Percentiles rank a stretch among this genome's conserved stretches.
Conservation (phyloP, 1,284 basidiomycete genomes). For the Coriolopsis trogii region DNA sequence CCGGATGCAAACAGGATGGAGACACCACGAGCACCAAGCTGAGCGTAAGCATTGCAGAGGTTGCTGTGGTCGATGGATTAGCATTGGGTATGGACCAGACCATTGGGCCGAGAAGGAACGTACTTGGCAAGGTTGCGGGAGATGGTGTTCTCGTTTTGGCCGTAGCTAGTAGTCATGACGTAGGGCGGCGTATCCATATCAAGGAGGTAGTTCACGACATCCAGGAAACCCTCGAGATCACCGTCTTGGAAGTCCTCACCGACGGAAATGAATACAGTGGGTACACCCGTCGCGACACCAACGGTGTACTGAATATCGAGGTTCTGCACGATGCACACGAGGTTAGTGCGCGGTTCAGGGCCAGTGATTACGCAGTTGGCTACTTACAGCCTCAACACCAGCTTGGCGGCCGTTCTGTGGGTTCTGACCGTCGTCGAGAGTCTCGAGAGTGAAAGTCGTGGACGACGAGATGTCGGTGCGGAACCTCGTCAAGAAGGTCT, state of each 20-base stretch:
- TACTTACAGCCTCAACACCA: conserved; percentile 49
- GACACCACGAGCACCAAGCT: conserved; percentile 62
- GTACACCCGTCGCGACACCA: conserved; percentile 42
- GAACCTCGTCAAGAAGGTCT: conserved; percentile 32
- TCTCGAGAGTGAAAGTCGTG: conserved; percentile 40
- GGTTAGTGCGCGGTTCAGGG: conserved; percentile 34
- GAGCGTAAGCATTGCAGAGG: conserved; percentile 62
- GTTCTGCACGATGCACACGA: conserved; percentile 36
- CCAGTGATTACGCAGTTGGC: neutral
- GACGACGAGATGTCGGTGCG: conserved; percentile 36
- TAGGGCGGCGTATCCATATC: conserved; percentile 46
- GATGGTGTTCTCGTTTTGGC: conserved; percentile 28
- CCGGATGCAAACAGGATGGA: conserved; percentile 71
- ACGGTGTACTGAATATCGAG: conserved; percentile 68
- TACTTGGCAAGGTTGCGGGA: conserved; percentile 53
- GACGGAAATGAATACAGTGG: conserved; percentile 46
- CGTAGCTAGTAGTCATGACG: conserved; percentile 49
- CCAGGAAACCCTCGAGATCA: conserved; percentile 27
- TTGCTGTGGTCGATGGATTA: conserved; percentile 15
- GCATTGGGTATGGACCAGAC: neutral
- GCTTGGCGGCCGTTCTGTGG: conserved; percentile 35
- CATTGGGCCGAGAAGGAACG: too few species aligned
- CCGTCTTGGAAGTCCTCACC: conserved; percentile 36
- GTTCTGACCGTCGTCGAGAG: conserved; percentile 51
- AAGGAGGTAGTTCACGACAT: conserved; percentile 30